A percentile compares a stretch with the other conserved stretches of the same genome.
These are phyloP conservation scores for Phytophthora cryptogea DNA, from an alignment of 352 stramenopile genomes.

Conservation along the genomic window DNA sequence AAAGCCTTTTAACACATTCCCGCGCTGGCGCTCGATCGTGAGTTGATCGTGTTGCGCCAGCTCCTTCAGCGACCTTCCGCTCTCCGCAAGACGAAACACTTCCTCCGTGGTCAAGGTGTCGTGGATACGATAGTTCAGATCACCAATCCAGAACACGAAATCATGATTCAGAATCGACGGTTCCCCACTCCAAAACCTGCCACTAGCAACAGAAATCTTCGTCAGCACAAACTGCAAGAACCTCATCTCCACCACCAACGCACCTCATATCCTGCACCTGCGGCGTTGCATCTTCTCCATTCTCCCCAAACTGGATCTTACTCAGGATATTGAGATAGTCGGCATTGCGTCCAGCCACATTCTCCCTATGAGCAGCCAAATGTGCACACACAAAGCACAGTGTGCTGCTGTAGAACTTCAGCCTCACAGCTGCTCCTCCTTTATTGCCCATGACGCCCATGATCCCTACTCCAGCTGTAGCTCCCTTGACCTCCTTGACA, in stretches of 20 bases:
- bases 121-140: conserved; percentile 92
- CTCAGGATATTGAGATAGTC: conserved; percentile 98
- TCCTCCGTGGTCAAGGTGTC: conserved; percentile 78
- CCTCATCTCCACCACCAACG: not conserved
- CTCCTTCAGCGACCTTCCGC: conserved; percentile 35
- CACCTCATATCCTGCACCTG: conserved; percentile 38
- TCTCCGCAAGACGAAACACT: conserved; percentile 67
- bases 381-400: conserved; percentile 99
- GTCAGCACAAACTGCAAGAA: not conserved
- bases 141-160: conserved; percentile 97
- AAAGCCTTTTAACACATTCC: conserved; percentile 88
- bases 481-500: conserved; percentile 90
- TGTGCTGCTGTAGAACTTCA: conserved; percentile 98
- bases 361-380: conserved; percentile 98
- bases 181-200: conserved; percentile 54
- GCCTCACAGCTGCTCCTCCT: conserved; percentile 94
- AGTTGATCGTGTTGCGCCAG: conserved; percentile 68
- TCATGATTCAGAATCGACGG: conserved; percentile 96
- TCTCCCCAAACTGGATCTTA: conserved; percentile 94
- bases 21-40: conserved; percentile 63
- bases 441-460: conserved; percentile 99
- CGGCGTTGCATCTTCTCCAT: conserved; percentile 18
- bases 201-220: conserved; percentile 13
- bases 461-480: conserved; percentile 95
- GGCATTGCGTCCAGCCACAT: conserved; percentile 96